Percentiles rank a stretch among this genome's conserved stretches.
phyloP scores from a whole-genome alignment of 441 rosid genomes.

The Euphorbia schlechtendalii region DNA sequence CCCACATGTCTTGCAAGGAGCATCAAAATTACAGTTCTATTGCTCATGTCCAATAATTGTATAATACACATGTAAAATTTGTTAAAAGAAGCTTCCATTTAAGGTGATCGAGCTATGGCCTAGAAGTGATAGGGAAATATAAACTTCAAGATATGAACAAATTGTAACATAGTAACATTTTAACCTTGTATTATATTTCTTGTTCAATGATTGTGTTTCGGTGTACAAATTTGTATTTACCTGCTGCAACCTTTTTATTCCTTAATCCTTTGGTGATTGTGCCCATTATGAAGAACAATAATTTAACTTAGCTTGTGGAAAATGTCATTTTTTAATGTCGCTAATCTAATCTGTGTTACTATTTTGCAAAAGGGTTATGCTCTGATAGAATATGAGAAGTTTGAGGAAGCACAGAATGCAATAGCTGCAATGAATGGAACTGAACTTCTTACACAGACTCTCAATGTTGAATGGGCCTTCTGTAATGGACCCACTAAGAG shows the following conservation, averaged over 20 bases:
- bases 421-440: constrained; percentile 68
- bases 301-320: not conserved
- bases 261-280: not conserved
- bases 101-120: too few species aligned
- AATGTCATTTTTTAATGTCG: not conserved
- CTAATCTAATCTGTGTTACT: constrained; percentile 9
- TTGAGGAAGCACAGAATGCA: constrained; percentile 86
- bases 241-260: not conserved
- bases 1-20: not conserved
- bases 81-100: not conserved
- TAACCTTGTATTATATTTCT: not conserved
- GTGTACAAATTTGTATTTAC: not conserved
- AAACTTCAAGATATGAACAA: not conserved
- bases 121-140: not conserved
- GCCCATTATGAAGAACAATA: not conserved
- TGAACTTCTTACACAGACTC: constrained; percentile 63
- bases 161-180: not conserved
- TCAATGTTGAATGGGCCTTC: constrained; percentile 94
- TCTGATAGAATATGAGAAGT: constrained; percentile 77
- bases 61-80: not conserved
- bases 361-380: constrained; percentile 80
- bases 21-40: not conserved
- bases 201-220: not conserved
- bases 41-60: constrained; percentile 7
- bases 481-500: constrained; percentile 76